phyloP scores from a whole-genome alignment of 2,329 filamentous ascomycete genomes.

The Cercospora beticola region DNA sequence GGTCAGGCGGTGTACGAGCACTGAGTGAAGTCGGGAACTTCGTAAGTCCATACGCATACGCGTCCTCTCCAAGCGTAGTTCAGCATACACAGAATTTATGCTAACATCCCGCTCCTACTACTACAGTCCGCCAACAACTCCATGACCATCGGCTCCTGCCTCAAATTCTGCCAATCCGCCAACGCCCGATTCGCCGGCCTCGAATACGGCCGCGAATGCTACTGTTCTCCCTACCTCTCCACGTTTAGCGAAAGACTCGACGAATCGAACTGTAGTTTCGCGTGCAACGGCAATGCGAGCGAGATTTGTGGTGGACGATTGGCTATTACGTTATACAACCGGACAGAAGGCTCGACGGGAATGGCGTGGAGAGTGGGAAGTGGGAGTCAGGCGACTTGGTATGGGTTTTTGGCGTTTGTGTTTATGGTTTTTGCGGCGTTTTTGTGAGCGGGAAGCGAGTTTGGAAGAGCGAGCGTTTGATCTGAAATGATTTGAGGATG shows the following conservation, averaged over 20 bases:
- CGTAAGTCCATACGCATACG: conserved; percentile 29
- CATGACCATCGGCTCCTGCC: conserved; percentile 56
- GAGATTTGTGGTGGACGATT: conserved; percentile 57
- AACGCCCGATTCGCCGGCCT: conserved; percentile 53
- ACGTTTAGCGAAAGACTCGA: conserved; percentile 48
- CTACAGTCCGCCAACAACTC: conserved; percentile 39
- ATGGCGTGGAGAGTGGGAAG: conserved; percentile 22
- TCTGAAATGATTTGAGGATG: neutral
- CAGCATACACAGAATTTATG: neutral
- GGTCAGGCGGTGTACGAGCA: conserved; percentile 47
- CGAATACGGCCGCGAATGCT: conserved; percentile 61
- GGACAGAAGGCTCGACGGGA: conserved; percentile 26
- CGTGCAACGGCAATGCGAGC: conserved; percentile 55
- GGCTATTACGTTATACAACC: conserved; percentile 35
- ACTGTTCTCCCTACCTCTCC: conserved; percentile 56
- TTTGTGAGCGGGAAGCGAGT: neutral
- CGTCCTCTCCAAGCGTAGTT: neutral
- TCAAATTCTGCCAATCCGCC: conserved; percentile 50
- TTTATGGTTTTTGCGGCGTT: conserved; percentile 15
- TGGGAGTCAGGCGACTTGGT: conserved; percentile 18
- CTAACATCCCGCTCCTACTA: neutral
- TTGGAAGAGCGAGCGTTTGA: neutral
- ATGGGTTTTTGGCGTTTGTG: conserved; percentile 22
- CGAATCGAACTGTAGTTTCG: conserved; percentile 51
- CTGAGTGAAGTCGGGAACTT: conserved; percentile 46